Conservation (phyloP, 495 filamentous ascomycete species). For the Collariella sp. region DNA sequence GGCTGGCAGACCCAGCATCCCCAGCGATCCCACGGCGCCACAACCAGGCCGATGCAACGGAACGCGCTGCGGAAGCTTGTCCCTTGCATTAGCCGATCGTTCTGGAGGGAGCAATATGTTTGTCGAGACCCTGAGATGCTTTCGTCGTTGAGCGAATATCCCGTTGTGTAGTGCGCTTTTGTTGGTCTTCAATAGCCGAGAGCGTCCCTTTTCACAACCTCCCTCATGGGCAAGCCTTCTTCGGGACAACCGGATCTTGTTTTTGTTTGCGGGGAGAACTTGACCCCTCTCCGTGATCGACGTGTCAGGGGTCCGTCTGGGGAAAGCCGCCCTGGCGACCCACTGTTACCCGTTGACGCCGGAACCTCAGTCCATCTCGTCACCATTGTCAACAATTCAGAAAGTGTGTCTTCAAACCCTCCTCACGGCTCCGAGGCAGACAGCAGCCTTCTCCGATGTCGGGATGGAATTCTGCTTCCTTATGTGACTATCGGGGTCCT, state of each 20-base stretch:
- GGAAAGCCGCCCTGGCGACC: neutral
- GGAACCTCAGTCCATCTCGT: neutral
- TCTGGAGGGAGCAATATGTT: neutral
- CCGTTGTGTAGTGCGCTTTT: too few relatives aligned
- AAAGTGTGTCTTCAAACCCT: too few relatives aligned
- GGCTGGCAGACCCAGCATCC: neutral
- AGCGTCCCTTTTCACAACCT: too few relatives aligned
- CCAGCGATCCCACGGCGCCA: too few relatives aligned
- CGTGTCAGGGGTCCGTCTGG: constrained; percentile 1
- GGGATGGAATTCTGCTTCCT: neutral
- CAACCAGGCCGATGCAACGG: neutral
- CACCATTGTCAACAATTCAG: neutral
- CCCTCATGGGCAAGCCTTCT: too few relatives aligned
- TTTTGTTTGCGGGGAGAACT: neutral
- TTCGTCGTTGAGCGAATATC: too few relatives aligned
- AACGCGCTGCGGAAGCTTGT: neutral
- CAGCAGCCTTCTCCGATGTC: neutral
- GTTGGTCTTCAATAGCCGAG: too few relatives aligned
- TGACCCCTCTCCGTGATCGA: neutral
- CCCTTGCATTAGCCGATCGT: neutral
- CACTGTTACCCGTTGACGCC: constrained; percentile 4
- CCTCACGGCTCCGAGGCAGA: too few relatives aligned
- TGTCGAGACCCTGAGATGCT: too few relatives aligned
- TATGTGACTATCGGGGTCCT: neutral
- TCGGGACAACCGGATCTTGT: too few relatives aligned